Evolutionary conservation across 164 flowering plant genomes (phyloP), one percentile per base, ranked within the genome.

Genomic region (Vitis rupestris): DNA sequence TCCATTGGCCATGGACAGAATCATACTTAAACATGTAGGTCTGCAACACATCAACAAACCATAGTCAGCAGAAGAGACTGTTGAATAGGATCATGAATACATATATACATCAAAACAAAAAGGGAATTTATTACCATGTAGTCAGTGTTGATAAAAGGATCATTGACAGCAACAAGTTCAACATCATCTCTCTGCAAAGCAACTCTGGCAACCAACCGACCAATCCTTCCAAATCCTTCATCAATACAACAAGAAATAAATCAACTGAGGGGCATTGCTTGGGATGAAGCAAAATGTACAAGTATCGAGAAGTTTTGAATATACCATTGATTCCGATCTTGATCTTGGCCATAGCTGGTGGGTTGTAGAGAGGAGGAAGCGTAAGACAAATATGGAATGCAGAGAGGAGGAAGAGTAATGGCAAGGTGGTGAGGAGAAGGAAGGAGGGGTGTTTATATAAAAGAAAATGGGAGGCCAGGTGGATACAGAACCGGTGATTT

Each of bases 21-120:
- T 76, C 79, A 37, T 76, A 76, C 73, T 76, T 76, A 51, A 77
- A 77, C 80, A 77, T 77, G 57, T 77, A 77, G 48, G 80, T 74
- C 79, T 76, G 72, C 31, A 59, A 10, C 27, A 23, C 64, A 65
- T 54, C 16, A 59, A 51, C 54, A 54, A 7, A 64, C 30, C 49
- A 70, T 11, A 70, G 31, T 37, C 16, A 17, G 0, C 47, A 16
- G 15, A 71, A 23, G 27, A 23, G 27, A 23, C 27, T 23, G 27
- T 23, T 23, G 27, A 54, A 14, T 54, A 13, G 7, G 44, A 37
- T 37, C 6, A 37, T 37, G 15, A 12, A 58, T 58, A n/a, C 15
- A 61, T 30, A 29, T 61, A 30, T 30, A 15, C 2, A 63, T 44
- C 29, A 30, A 58, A 29, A n/a, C 16, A 10, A 56, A 15, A 50